A percentile compares a stretch with the other conserved stretches of the same genome.
phyloP scores from a whole-genome alignment of 1,284 basidiomycete genomes.

The Papiliotrema flavescens region DNA sequence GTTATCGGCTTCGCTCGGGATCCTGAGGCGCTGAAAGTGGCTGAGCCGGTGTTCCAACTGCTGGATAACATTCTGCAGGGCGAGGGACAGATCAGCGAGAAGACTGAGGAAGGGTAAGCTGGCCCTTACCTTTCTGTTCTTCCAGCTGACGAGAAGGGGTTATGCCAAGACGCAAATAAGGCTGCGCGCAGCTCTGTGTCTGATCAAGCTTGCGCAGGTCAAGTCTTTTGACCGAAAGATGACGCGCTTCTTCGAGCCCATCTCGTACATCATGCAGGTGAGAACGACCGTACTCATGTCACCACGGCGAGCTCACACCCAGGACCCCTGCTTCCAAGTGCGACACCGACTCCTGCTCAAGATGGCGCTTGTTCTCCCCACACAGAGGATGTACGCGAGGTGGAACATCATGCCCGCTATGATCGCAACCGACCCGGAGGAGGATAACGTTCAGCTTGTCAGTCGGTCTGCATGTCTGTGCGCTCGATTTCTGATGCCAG shows the following conservation, averaged over 20 bases:
- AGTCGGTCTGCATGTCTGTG: background rate
- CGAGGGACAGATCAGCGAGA: conserved; percentile 61
- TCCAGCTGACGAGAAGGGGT: conserved; percentile 20
- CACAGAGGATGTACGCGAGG: conserved; percentile 61
- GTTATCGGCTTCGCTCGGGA: conserved; percentile 64
- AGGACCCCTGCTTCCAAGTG: conserved; percentile 87
- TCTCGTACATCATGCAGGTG: conserved; percentile 77
- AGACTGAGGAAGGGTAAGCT: conserved; percentile 64
- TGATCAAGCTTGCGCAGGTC: conserved; percentile 74
- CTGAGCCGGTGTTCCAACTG: conserved; percentile 70
- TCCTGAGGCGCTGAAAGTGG: conserved; percentile 62
- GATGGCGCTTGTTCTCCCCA: conserved; percentile 61
- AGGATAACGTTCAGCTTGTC: conserved; percentile 56
- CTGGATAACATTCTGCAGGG: conserved; percentile 64
- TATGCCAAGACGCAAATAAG: conserved; percentile 55
- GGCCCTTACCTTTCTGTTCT: background rate
- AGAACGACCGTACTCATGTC: background rate
- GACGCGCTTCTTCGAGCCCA: conserved; percentile 60
- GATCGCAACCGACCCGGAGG: conserved; percentile 85
- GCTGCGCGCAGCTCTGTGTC: conserved; percentile 71
- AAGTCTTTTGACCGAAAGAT: conserved; percentile 62
- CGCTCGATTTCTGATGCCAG: conserved; percentile 8
- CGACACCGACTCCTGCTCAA: conserved; percentile 75
- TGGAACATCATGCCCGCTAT: conserved; percentile 86
- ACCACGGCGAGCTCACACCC: background rate